phyloP scores from a whole-genome alignment of 2,329 filamentous ascomycete genomes.

The Colletotrichum falcatum region DNA sequence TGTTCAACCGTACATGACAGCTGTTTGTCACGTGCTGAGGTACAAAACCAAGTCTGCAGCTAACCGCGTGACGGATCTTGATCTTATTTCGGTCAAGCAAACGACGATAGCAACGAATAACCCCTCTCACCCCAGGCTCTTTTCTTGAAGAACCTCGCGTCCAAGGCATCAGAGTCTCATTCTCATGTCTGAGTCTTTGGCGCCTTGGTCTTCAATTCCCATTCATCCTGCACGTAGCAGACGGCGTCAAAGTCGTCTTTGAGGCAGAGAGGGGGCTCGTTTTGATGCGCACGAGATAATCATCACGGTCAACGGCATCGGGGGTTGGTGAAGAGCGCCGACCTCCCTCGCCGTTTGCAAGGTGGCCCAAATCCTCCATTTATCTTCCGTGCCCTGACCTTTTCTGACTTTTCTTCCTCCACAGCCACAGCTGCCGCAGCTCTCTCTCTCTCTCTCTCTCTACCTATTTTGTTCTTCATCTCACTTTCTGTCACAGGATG shows the following conservation, averaged over 20 bases:
- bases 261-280: neutral
- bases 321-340: constrained; percentile 13
- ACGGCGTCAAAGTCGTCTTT: constrained; percentile 34
- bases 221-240: constrained; percentile 16
- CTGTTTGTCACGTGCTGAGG: constrained; percentile 42
- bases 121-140: neutral
- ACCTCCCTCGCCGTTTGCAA: constrained; percentile 37
- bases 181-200: constrained; percentile 35
- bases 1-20: constrained; percentile 30
- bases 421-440: neutral
- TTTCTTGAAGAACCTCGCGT: constrained; percentile 4
- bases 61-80: constrained; percentile 41
- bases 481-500: constrained; percentile 20
- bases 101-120: constrained; percentile 37
- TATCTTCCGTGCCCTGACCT: constrained; percentile 17
- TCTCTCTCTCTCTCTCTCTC: neutral
- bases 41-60: constrained; percentile 40
- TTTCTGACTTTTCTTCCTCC: neutral
- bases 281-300: constrained; percentile 20
- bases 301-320: constrained; percentile 36
- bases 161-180: constrained; percentile 29
- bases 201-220: constrained; percentile 13
- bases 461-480: neutral
- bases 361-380: constrained; percentile 8
- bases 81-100: constrained; percentile 41